Evolutionary conservation across 257 asterid genomes (phyloP).

Genomic region (Paraleonurus japonicus): DNA sequence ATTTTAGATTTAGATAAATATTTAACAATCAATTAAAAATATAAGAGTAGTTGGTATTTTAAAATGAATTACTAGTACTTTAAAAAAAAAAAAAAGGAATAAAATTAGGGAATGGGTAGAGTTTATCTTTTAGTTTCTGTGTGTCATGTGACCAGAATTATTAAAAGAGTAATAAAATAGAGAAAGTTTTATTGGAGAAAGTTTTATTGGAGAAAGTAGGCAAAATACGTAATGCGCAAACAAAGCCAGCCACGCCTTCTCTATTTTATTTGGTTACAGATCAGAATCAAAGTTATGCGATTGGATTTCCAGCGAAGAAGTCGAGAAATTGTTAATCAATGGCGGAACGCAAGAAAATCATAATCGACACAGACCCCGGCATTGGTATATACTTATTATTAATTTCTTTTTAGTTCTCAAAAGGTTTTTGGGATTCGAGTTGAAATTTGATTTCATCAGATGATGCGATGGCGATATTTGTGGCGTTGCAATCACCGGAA

Average conservation of each 20-base stretch:
- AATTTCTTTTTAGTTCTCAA: not conserved
- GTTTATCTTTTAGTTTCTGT: no score
- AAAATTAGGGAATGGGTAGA: no score
- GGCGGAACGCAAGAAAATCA: constrained; percentile 82
- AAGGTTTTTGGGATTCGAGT: not conserved
- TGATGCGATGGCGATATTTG: constrained; percentile 97
- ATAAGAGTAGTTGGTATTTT: no score
- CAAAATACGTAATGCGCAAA: not conserved
- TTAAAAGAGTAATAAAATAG: no score
- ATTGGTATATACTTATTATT: constrained; percentile 46
- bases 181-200: no score
- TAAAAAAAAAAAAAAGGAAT: no score
- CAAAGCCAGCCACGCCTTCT: not conserved
- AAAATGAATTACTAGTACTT: no score
- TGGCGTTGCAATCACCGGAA: constrained; percentile 97
- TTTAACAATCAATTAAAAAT: no score
- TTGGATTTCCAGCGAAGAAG: constrained; percentile 4
- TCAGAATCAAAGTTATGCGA: not conserved
- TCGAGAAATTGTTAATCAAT: constrained; percentile 30
- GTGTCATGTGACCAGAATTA: no score
- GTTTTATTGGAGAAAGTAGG: no score
- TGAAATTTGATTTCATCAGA: constrained; percentile 39
- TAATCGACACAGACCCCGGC: constrained; percentile 97
- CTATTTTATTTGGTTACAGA: not conserved
- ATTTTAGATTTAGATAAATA: no score